These are phyloP conservation scores for Carnegiea gigantea DNA, from an alignment of 179 eudicot genomes.

Conservation along the genomic window DNA sequence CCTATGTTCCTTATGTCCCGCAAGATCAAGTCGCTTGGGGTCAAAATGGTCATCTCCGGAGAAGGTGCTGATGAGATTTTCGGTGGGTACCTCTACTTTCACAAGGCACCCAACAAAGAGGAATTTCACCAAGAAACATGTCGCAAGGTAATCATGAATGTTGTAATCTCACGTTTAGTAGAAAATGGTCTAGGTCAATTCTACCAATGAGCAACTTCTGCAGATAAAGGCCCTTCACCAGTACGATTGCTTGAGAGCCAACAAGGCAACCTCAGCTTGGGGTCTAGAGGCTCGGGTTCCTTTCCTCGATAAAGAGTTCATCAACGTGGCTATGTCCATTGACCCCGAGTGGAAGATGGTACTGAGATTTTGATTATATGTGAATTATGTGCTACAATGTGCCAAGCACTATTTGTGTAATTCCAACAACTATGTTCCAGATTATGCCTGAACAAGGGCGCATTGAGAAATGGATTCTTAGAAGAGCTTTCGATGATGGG, in stretches of 20 bases:
- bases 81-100: constrained; percentile 90
- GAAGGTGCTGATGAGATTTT: constrained; percentile 93
- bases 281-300: constrained; percentile 95
- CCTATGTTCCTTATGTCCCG: constrained; percentile 97
- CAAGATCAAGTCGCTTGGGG: constrained; percentile 89
- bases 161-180: neutral
- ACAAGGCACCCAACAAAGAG: constrained; percentile 94
- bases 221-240: constrained; percentile 91
- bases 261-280: constrained; percentile 92
- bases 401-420: neutral
- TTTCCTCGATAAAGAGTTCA: constrained; percentile 84
- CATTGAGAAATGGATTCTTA: constrained; percentile 86
- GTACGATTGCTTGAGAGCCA: constrained; percentile 90
- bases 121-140: constrained; percentile 88
- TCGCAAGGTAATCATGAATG: constrained; percentile 53
- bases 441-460: constrained; percentile 61
- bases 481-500: constrained; percentile 90
- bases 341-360: constrained; percentile 96
- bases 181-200: neutral
- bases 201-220: neutral
- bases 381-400: neutral
- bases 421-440: constrained; percentile 29
- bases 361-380: constrained; percentile 3
- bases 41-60: constrained; percentile 90
- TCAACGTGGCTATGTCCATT: constrained; percentile 74